Conservation (phyloP, 2,329 filamentous ascomycete species). For the Albifimbria verrucaria region DNA sequence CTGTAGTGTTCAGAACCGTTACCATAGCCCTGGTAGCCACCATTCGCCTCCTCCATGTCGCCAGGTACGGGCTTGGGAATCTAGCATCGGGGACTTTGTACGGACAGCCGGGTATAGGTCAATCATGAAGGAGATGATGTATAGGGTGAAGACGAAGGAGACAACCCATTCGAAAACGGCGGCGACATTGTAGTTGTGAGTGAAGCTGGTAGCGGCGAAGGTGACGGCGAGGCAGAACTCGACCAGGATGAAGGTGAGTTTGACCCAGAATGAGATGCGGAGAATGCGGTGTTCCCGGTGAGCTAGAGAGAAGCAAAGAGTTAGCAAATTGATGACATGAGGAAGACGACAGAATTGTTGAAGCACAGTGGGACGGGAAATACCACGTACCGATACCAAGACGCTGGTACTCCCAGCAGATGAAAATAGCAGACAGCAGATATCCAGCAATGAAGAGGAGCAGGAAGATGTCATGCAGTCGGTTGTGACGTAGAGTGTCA, state of each 20-base stretch:
- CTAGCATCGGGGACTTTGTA: constrained; percentile 41
- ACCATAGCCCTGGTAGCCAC: not conserved
- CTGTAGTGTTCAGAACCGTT: not conserved
- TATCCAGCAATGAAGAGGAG: constrained; percentile 83
- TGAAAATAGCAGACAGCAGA: constrained; percentile 78
- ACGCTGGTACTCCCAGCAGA: constrained; percentile 86
- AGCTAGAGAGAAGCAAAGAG: constrained; percentile 35
- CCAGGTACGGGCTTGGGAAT: constrained; percentile 21
- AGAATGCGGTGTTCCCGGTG: constrained; percentile 75
- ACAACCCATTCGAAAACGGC: constrained; percentile 79
- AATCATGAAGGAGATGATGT: constrained; percentile 80
- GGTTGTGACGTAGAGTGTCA: constrained; percentile 68
- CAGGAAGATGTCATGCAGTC: constrained; percentile 73
- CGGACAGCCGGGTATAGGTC: constrained; percentile 78
- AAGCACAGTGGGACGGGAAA: not conserved
- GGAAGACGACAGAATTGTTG: not conserved
- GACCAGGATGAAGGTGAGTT: constrained; percentile 77
- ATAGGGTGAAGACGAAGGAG: constrained; percentile 82
- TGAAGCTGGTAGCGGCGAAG: constrained; percentile 60
- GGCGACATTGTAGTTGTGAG: constrained; percentile 56
- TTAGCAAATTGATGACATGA: not conserved
- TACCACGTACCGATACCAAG: constrained; percentile 64
- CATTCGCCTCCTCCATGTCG: constrained; percentile 18
- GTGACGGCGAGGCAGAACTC: constrained; percentile 71
- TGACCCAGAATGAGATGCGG: constrained; percentile 79